Evolutionary conservation across 2,329 filamentous ascomycete species (phyloP), one percentile per base, ranked within the genome.

Genomic region (Neoarthrinium moseri): DNA sequence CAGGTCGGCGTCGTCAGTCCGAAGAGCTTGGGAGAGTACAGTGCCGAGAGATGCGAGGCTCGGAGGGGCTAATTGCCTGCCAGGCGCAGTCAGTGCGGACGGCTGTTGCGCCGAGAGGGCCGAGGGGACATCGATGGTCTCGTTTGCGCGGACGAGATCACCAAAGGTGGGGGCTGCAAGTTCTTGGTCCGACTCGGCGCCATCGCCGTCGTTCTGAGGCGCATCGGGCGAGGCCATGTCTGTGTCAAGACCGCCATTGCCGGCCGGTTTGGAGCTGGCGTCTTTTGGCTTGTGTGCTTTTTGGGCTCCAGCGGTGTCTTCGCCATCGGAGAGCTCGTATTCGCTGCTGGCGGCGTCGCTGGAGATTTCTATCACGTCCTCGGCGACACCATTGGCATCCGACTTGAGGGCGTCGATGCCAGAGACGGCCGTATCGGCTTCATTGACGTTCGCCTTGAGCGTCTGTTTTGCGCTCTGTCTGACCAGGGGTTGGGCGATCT

Each of bases 21-120:
- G 87, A 46, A 99, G 84, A 5, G 94, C 90, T 67, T 97, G 92
- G 12, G 91, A 85, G 49, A 99, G 84, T n/a, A 96, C 90, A 5
- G 90, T 96, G 38, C 88, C 87, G 41, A 99, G 81, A 6, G 92
- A 96, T 48, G 89, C 84, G 48, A 87, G 84, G 11, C 84, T 84
- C 11, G 86, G 87, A 17, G 82, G 73, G 15, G 77, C 75, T 50
- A 86, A 72, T 45, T 70, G 66, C 49, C 71, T 72, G 60, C 67
- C 66, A 35, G 71, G 65, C 8, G 71, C 51, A 64, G 71, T 47
- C 69, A 72, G 53, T 67, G 70, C 51, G 12, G 66, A 58, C 30
- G 66, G 56, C 50, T 68, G 67, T 36, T 61, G 59, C 15, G 60
- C 59, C 64, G 77, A 68, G 58, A 81, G 73, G 60, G 84, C 72